A percentile compares a stretch with the other conserved stretches of the same genome.
Conservation (phyloP, 163 green algal genomes). For the Prototheca wickerhamii region DNA sequence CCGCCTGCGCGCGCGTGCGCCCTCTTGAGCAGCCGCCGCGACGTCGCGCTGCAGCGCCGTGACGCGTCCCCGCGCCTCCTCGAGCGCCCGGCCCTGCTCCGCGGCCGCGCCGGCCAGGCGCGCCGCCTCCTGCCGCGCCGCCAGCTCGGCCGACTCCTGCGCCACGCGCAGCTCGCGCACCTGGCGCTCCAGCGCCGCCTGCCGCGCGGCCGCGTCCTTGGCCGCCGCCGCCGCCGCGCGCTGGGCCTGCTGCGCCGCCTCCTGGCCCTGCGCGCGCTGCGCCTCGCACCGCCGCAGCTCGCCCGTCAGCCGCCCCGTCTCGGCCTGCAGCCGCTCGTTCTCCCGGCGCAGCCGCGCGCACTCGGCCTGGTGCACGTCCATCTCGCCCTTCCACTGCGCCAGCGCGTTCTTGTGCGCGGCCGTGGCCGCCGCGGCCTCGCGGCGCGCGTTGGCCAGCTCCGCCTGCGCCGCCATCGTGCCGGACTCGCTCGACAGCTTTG, state of each 20-base stretch:
- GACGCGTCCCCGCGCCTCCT: background rate
- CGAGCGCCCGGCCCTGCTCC: background rate
- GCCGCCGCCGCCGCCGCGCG: conserved; percentile 25
- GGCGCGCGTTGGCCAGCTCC: conserved; percentile 46
- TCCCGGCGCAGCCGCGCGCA: conserved; percentile 1
- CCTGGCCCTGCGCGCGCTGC: conserved; percentile 3
- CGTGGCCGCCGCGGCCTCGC: conserved; percentile 40
- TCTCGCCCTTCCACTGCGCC: conserved; percentile 46
- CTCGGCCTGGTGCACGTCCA: conserved; percentile 5
- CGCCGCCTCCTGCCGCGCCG: background rate
- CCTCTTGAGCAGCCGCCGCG: background rate
- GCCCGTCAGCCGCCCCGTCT: background rate
- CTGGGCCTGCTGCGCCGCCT: conserved; percentile 19
- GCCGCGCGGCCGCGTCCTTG: conserved; percentile 21
- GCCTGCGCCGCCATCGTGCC: conserved; percentile 35
- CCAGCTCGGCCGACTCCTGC: background rate
- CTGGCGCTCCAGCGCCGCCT: conserved; percentile 1
- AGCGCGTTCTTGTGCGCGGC: conserved; percentile 43
- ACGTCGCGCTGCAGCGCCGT: background rate
- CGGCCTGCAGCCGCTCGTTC: background rate
- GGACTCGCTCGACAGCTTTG: conserved; percentile 48
- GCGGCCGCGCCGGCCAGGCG: background rate
- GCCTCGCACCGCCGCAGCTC: conserved; percentile 5
- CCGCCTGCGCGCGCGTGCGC: background rate
- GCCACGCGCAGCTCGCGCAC: background rate